Conservation (phyloP, 1,284 basidiomycete species). For the Cystobasidium sp. region DNA sequence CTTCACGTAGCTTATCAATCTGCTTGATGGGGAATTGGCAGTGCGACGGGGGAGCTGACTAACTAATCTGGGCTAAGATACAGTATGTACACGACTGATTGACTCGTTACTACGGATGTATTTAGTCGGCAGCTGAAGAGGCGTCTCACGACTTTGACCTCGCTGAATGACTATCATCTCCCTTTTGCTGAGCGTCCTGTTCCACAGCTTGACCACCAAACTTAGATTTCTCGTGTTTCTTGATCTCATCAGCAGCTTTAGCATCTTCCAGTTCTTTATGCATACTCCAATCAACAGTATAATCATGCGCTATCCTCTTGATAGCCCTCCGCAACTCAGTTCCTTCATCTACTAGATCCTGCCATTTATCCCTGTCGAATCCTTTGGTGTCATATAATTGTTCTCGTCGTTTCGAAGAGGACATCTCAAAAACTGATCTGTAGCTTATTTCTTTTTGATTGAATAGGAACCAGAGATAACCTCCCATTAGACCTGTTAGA, state of each 20-base stretch:
- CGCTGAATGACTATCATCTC: slow-evolving; percentile 10
- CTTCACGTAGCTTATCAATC: slow-evolving; percentile 49
- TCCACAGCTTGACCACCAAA: slow-evolving; percentile 18
- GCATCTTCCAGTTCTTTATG: slow-evolving; percentile 34
- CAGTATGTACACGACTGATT: too few species aligned
- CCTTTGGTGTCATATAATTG: slow-evolving; percentile 44
- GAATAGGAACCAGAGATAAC: slow-evolving; percentile 36
- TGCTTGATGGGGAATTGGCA: slow-evolving; percentile 49
- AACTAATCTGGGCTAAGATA: too few species aligned
- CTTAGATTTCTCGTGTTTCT: slow-evolving; percentile 29
- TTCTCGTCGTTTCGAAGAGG: slow-evolving; percentile 40
- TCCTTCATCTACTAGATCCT: slow-evolving; percentile 43
- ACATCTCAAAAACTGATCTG: slow-evolving; percentile 41
- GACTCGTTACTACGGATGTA: too few species aligned
- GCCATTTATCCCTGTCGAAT: slow-evolving; percentile 38
- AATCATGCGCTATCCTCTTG: slow-evolving; percentile 43
- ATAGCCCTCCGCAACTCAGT: slow-evolving; percentile 40
- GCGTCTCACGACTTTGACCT: slow-evolving; percentile 6
- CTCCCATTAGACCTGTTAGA: slow-evolving; percentile 42
- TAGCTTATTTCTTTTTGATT: slow-evolving; percentile 39
- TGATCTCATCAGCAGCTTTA: slow-evolving; percentile 33
- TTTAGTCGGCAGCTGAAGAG: not conserved
- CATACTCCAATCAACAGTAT: slow-evolving; percentile 39
- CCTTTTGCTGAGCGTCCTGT: slow-evolving; percentile 2
- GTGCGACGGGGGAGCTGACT: too few species aligned